A percentile compares a stretch with the other conserved stretches of the same genome.
phyloP scores from a whole-genome alignment of 2,329 filamentous ascomycete species.

The Monilinia vaccinii-corymbosi region DNA sequence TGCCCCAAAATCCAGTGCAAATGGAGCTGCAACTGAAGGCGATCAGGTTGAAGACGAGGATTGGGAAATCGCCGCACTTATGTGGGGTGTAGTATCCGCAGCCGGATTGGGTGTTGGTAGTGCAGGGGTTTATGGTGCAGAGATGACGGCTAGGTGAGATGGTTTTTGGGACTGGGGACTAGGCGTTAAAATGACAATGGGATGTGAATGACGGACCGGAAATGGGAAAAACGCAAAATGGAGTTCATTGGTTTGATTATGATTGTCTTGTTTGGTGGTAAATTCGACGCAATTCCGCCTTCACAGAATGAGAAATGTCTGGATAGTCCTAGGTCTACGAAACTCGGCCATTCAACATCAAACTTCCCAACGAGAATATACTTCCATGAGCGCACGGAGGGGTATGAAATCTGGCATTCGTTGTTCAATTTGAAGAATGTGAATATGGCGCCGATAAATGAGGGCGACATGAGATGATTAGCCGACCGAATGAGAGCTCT shows the following conservation, averaged over 20 bases:
- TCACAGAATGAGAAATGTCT: neutral
- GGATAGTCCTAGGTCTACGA: neutral
- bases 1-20: slow-evolving; percentile 26
- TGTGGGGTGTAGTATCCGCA: slow-evolving; percentile 37
- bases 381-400: neutral
- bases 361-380: neutral
- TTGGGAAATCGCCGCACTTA: slow-evolving; percentile 39
- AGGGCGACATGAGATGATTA: neutral
- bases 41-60: slow-evolving; percentile 36
- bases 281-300: neutral
- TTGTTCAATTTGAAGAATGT: neutral
- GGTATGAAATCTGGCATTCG: neutral
- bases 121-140: slow-evolving; percentile 39
- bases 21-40: slow-evolving; percentile 29
- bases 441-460: neutral
- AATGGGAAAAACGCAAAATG: neutral
- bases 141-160: slow-evolving; percentile 23
- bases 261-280: neutral
- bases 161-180: neutral
- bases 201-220: neutral
- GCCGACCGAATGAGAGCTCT: neutral
- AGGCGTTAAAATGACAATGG: neutral
- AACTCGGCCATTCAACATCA: neutral
- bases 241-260: neutral
- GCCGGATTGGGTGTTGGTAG: slow-evolving; percentile 38